phyloP scores from a whole-genome alignment of 257 asterid species.

The Nicotiana sylvestris region DNA sequence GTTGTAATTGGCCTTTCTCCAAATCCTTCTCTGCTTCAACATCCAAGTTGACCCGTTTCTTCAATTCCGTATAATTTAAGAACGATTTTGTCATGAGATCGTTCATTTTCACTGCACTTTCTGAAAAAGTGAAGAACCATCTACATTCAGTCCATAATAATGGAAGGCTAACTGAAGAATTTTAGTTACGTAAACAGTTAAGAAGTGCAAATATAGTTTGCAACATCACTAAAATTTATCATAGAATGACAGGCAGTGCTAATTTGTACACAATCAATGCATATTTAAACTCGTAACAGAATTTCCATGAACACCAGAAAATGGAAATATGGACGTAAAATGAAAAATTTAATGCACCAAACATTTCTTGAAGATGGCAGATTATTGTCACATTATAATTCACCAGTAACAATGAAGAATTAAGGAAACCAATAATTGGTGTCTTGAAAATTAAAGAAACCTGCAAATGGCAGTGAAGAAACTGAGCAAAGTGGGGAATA shows the following conservation, averaged over 20 bases:
- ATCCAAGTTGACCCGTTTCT: constrained; percentile 56
- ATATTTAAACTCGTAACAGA: too few species aligned
- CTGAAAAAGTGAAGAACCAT: not conserved
- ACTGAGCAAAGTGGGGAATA: not conserved
- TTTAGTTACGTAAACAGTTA: too few species aligned
- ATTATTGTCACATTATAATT: too few species aligned
- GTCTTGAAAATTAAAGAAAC: not conserved
- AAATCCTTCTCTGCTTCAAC: constrained; percentile 43
- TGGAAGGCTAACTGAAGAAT: too few species aligned
- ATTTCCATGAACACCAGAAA: too few species aligned
- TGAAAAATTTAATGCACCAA: too few species aligned
- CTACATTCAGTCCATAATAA: too few species aligned
- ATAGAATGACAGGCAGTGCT: too few species aligned
- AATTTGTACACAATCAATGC: too few species aligned
- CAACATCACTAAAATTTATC: too few species aligned
- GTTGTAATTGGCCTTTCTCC: constrained; percentile 38
- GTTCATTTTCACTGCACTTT: constrained; percentile 46
- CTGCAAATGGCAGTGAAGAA: not conserved
- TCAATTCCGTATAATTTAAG: constrained; percentile 65
- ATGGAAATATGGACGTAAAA: too few species aligned
- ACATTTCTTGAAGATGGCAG: not conserved
- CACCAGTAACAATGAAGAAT: not conserved
- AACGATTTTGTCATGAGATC: constrained; percentile 88
- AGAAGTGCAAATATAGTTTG: too few species aligned
- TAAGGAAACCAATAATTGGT: not conserved